Evolutionary conservation across 225 moss, liverwort and hornwort species (phyloP), one percentile per base, ranked within the genome.

Genomic region (Rhytidiadelphus loreus): DNA sequence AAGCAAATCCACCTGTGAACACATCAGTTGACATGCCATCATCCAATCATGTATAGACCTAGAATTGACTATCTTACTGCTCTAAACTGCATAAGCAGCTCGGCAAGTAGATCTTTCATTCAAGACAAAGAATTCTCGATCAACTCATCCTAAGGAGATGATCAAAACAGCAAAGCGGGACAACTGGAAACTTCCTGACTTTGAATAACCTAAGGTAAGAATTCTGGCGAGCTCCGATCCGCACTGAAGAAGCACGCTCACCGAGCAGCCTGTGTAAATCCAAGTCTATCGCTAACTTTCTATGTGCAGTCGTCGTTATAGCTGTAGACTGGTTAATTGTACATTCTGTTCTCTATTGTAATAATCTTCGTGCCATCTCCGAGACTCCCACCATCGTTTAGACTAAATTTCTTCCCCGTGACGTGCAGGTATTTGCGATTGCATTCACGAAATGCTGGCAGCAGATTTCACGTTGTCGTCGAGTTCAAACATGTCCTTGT

Each of bases 51-150:
- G 61, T 55, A 60, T 46, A 68, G 60, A 64, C 81, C 86, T 82
- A 60, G 44, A 83, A 43, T 80, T 75, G 71, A 66, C 80, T 44
- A 50, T 72, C 77, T 62, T 77, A 85, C 68, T 75, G 69, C 77
- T 81, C 46, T 85, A 87, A 87, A 85, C 81, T 68, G 85, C 85
- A 77, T 29, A 62, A 28, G 68, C 48, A 86, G 85, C 86, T 86
- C 66, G 33, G 64, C 82, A 57, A 77, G 82, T 81, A 88, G 69
- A 78, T 71, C 35, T 46, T 90, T 86, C 81, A 90, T 88, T 87
- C 77, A 92, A 90, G 83, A 86, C 74, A 53, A 81, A 89, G 77
- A 83, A 79, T 77, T 52, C 16, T 88, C 82, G 77, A 82, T 83
- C 82, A 77, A 57, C 64, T 88, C 79, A 64, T 86, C 73, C 77